Percentiles rank a stretch among this genome's conserved stretches.
Evolutionary conservation across 768 basidiomycete genomes (phyloP).

Genomic region (Pholiota conissans): DNA sequence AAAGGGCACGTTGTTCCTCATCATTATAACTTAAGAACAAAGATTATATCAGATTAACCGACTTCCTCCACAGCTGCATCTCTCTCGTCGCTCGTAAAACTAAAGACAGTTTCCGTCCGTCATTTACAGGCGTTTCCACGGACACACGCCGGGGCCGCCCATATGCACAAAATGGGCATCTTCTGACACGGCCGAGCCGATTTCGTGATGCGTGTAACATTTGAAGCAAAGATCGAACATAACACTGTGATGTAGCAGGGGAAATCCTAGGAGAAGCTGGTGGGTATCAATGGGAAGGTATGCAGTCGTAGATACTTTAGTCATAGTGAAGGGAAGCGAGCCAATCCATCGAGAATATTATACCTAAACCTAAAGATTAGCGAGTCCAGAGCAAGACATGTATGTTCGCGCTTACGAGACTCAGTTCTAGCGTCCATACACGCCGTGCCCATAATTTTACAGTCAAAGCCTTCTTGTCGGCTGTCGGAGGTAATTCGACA

Average conservation of each 20-base stretch:
- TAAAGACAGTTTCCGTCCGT: constrained; percentile 9
- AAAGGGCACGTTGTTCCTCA: neutral
- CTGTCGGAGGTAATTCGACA: constrained; percentile 70
- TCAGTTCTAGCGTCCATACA: constrained; percentile 98
- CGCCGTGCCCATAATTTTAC: constrained; percentile 96
- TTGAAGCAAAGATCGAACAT: constrained; percentile 8
- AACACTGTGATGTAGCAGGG: constrained; percentile 21
- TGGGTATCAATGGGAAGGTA: constrained; percentile 28
- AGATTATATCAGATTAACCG: neutral
- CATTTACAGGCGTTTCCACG: constrained; percentile 12
- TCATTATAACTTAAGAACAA: neutral
- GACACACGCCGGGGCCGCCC: constrained; percentile 8
- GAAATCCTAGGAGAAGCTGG: constrained; percentile 16
- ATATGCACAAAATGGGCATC: constrained; percentile 1
- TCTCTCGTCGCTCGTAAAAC: neutral
- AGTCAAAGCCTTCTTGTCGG: constrained; percentile 46
- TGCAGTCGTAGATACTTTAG: constrained; percentile 24
- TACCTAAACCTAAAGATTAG: constrained; percentile 15
- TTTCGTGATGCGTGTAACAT: constrained; percentile 6
- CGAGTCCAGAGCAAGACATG: neutral
- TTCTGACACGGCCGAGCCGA: neutral
- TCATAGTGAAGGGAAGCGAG: constrained; percentile 7
- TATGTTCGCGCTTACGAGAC: constrained; percentile 58
- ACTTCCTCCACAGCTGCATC: neutral
- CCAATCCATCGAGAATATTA: constrained; percentile 10